Evolutionary conservation across 2,329 filamentous ascomycete genomes (phyloP).

Genomic region (Myriosclerotinia duriaeana): DNA sequence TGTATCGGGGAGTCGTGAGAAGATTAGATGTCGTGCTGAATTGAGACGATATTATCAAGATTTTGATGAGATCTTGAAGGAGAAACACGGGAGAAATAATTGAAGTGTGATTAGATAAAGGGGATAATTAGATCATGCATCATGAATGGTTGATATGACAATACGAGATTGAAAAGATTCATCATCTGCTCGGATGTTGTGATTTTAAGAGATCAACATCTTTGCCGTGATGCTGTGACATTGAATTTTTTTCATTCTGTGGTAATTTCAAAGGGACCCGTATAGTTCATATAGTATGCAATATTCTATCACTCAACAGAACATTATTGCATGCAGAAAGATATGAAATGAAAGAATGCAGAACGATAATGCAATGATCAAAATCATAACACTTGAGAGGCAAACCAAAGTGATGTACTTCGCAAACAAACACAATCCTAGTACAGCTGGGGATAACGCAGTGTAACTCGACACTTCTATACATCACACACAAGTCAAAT

Average conservation of each 20-base stretch:
- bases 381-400: not conserved
- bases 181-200: slow-evolving; percentile 8
- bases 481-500: slow-evolving; percentile 1
- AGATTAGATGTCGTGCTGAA: not conserved
- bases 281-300: not conserved
- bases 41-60: not conserved
- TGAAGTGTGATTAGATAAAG: not conserved
- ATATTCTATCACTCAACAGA: not conserved
- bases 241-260: not conserved
- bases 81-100: not conserved
- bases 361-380: not conserved
- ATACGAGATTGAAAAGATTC: not conserved
- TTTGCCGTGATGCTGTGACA: not conserved
- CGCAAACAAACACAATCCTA: not conserved
- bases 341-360: not conserved
- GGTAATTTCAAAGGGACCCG: not conserved
- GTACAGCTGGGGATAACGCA: not conserved
- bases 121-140: slow-evolving; percentile 1
- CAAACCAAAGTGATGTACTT: not conserved
- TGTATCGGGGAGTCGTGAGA: not conserved
- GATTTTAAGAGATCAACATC: not conserved
- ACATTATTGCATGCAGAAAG: not conserved
- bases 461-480: not conserved
- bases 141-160: not conserved
- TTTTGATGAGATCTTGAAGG: not conserved